Base-by-base conservation (phyloP, 352 stramenopile species). In the Globisporangium nagaii region DNA sequence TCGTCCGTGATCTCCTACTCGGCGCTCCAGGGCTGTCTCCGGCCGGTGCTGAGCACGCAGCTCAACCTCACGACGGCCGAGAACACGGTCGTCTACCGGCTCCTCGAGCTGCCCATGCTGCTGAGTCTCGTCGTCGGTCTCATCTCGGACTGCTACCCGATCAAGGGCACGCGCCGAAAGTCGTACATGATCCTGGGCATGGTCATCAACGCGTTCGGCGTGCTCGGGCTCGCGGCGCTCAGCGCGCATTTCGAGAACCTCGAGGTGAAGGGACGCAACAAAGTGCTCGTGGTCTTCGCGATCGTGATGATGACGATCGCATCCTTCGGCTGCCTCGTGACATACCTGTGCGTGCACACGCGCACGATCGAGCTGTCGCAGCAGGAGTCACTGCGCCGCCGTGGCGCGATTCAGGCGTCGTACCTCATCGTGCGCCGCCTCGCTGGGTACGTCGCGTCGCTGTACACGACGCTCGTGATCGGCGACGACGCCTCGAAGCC, bases 51-150 rank as follows among this genome's bases (percentile, higher is more conserved):
- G 20, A 44, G 40, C 19, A 53, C 51, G 17, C 47, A 75, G 22
- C 69, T 78, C 31, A 53, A 59, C 3, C 36, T 78, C 2, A 65
- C 52, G 10, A 15, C 42, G 0, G 31, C 36, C 13, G 37, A 78
- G 54, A 44, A 63, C 4, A 58, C 56, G 6, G 49, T 65, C 9
- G 60, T 62, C 1, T 51, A 70, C 35, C 67, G 69, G 7, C 31
- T 78, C 2, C 62, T 84, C 1, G 63, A 79, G 12, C 60, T 96
- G 13, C 84, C 84, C 8, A 75, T 82, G 61, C 66, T 64, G 1
- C 66, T 90, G 34, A 93, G 90, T 56, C 84, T 96, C 34, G 43
- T 95, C 22, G 72, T 93, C 39, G 89, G 84, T 36, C 66, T 94
- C 25, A 28, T 95, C 5, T 80, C 68, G 8, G 86, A 95, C 60